phyloP scores from a whole-genome alignment of 148 eudicot genomes.

The Rhododendron ovatum region DNA sequence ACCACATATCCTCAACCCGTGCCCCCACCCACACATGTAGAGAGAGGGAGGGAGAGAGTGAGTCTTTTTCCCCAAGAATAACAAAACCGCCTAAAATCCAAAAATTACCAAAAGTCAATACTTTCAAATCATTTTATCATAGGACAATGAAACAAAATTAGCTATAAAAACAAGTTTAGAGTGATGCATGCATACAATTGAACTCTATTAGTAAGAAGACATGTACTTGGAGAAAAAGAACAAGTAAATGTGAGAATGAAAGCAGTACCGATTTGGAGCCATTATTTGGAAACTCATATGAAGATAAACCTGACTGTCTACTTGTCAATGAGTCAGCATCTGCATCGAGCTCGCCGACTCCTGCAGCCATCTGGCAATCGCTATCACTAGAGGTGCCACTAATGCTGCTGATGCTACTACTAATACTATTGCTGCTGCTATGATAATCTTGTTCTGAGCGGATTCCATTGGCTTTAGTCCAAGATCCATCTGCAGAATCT shows the following conservation, averaged over 20 bases:
- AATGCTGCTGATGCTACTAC: slow-evolving; percentile 76
- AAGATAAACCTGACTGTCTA: slow-evolving; percentile 71
- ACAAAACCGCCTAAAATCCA: neutral
- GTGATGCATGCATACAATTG: neutral
- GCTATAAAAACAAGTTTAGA: neutral
- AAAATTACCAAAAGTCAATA: neutral
- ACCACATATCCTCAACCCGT: neutral
- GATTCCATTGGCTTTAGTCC: slow-evolving; percentile 55
- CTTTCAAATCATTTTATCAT: neutral
- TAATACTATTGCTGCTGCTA: slow-evolving; percentile 90
- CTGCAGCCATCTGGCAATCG: slow-evolving; percentile 50
- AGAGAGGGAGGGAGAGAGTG: neutral
- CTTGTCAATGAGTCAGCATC: slow-evolving; percentile 93
- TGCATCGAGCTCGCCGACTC: slow-evolving; percentile 83
- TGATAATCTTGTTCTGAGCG: slow-evolving; percentile 45
- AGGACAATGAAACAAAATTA: neutral
- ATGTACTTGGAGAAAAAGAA: neutral
- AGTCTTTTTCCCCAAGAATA: neutral
- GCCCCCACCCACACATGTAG: neutral
- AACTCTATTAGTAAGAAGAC: neutral
- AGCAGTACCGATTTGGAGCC: slow-evolving; percentile 53
- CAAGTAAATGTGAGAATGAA: neutral
- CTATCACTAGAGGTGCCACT: slow-evolving; percentile 91
- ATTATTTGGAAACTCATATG: slow-evolving; percentile 49
- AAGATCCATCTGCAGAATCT: slow-evolving; percentile 54